Conservation (phyloP, 2,329 filamentous ascomycete genomes). For the Hansfordia pulvinata region DNA sequence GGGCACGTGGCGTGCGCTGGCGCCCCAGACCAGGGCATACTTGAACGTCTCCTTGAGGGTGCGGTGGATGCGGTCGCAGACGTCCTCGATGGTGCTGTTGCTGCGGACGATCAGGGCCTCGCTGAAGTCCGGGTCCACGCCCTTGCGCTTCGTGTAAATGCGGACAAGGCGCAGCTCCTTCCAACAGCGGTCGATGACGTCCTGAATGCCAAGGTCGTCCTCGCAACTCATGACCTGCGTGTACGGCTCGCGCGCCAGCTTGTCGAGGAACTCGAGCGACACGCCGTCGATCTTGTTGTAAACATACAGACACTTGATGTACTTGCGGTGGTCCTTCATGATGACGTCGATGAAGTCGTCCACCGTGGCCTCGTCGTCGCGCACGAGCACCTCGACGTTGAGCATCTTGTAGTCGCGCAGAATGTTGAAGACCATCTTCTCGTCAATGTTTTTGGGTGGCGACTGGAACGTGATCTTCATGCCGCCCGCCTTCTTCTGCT, state of each 20-base stretch:
- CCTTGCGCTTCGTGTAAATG: constrained; percentile 95
- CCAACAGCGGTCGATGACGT: constrained; percentile 94
- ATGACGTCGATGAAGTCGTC: constrained; percentile 99
- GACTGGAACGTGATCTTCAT: constrained; percentile 97
- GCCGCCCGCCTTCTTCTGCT: constrained; percentile 86
- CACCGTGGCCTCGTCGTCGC: constrained; percentile 89
- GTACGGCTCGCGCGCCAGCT: constrained; percentile 80
- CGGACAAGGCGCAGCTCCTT: constrained; percentile 80
- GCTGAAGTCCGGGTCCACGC: constrained; percentile 72
- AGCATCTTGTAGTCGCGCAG: constrained; percentile 97
- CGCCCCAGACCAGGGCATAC: constrained; percentile 95
- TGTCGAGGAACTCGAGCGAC: constrained; percentile 84
- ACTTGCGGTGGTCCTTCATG: constrained; percentile 97
- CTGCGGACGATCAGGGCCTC: constrained; percentile 88
- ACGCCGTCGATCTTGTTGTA: constrained; percentile 99
- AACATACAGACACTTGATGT: constrained; percentile 89
- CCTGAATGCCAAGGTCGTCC: constrained; percentile 80
- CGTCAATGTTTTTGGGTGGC: constrained; percentile 82
- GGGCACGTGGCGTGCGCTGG: constrained; percentile 86
- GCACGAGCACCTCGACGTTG: constrained; percentile 90
- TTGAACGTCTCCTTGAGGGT: constrained; percentile 98
- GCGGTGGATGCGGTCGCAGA: constrained; percentile 89
- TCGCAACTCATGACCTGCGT: constrained; percentile 98
- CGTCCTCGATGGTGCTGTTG: constrained; percentile 86
- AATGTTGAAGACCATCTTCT: constrained; percentile 98